Percentiles rank a stretch among this genome's conserved stretches.
Evolutionary conservation across 2,329 filamentous ascomycete genomes (phyloP).

Genomic region (Chrysoporthe puriensis): DNA sequence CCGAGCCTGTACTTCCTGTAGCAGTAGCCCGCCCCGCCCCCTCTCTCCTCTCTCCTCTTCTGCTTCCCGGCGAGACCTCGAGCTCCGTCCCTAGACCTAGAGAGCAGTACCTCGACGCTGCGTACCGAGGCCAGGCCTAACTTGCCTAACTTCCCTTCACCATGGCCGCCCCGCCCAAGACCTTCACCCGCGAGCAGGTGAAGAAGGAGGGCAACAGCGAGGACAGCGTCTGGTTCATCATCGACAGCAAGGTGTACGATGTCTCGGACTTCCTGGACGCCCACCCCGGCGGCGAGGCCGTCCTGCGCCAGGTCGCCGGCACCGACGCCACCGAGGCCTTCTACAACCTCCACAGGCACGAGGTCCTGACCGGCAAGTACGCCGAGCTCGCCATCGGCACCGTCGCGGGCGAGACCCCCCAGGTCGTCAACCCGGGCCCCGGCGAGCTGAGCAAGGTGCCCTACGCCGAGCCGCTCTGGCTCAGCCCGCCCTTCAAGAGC

Average conservation of each 20-base stretch:
- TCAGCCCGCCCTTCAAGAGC: conserved; percentile 74
- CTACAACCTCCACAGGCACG: conserved; percentile 90
- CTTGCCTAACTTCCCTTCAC: conserved; percentile 17
- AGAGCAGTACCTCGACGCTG: background rate
- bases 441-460: conserved; percentile 79
- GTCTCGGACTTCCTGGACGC: conserved; percentile 83
- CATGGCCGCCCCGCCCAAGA: conserved; percentile 49
- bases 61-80: background rate
- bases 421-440: conserved; percentile 69
- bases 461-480: conserved; percentile 85
- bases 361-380: conserved; percentile 80
- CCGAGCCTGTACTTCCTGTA: background rate
- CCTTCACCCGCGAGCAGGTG: conserved; percentile 67
- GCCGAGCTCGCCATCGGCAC: conserved; percentile 74
- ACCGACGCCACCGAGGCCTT: conserved; percentile 81
- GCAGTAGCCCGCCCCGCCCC: background rate
- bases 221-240: conserved; percentile 79
- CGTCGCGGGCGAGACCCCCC: conserved; percentile 72
- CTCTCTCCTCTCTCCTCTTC: background rate
- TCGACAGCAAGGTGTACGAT: conserved; percentile 88
- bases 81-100: background rate
- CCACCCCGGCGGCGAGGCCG: conserved; percentile 80
- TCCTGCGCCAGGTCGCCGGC: conserved; percentile 79
- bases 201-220: conserved; percentile 71
- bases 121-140: background rate